A percentile compares a stretch with the other conserved stretches of the same genome.
Conservation (phyloP, 495 filamentous ascomycete species). For the Hypoxylon cercidicola region DNA sequence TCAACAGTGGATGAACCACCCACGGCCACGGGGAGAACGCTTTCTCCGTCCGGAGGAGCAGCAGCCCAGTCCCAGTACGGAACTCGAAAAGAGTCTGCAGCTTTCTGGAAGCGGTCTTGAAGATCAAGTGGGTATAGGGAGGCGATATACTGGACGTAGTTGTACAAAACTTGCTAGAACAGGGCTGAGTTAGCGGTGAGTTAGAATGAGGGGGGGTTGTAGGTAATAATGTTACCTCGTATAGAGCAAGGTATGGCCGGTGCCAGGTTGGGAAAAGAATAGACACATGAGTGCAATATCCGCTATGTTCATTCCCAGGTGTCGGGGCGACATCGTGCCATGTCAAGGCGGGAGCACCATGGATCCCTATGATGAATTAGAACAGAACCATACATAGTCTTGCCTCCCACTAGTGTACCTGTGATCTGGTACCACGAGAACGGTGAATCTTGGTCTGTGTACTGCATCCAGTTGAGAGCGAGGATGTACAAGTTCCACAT, state of each 20-base stretch:
- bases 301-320: conserved; percentile 57
- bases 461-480: conserved; percentile 64
- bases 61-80: conserved; percentile 78
- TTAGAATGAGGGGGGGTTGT: too few species aligned
- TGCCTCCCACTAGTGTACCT: conserved; percentile 50
- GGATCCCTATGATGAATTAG: conserved; percentile 62
- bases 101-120: conserved; percentile 57
- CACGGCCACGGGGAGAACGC: conserved; percentile 61
- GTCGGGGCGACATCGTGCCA: conserved; percentile 66
- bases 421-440: conserved; percentile 71
- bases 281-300: conserved; percentile 74
- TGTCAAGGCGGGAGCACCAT: conserved; percentile 67
- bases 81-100: conserved; percentile 66
- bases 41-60: conserved; percentile 56
- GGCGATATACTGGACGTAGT: conserved; percentile 62
- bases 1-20: conserved; percentile 54
- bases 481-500: conserved; percentile 69
- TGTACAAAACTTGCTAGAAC: conserved; percentile 66
- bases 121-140: conserved; percentile 60
- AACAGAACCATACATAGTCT: conserved; percentile 10
- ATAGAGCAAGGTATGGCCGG: conserved; percentile 73
- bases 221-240: too few species aligned
- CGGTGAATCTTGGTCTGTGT: conserved; percentile 60
- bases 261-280: conserved; percentile 78
- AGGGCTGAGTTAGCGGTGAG: conserved; percentile 12